These are phyloP conservation scores for Strigomonas galati DNA, from an alignment of 208 protist genomes.

Conservation along the genomic window DNA sequence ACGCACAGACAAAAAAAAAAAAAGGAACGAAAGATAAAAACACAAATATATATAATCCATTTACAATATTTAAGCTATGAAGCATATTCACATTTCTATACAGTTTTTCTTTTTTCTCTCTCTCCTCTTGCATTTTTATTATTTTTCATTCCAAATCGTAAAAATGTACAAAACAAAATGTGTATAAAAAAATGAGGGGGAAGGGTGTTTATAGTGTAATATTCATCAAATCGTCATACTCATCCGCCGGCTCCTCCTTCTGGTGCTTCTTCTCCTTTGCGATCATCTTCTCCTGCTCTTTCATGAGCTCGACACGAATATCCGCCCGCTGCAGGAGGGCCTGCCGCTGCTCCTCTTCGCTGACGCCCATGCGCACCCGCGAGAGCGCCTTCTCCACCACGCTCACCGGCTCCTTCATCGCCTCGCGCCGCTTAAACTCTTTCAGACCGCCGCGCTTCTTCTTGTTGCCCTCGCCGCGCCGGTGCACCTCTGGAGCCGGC, in stretches of 20 bases:
- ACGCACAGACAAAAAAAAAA: conserved; percentile 7
- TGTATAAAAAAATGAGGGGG: not conserved
- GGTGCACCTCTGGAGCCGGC: conserved; percentile 60
- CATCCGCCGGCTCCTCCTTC: conserved; percentile 29
- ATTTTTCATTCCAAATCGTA: no score
- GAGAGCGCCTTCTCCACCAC: conserved; percentile 65
- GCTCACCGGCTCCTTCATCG: conserved; percentile 41
- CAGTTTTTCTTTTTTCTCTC: no score
- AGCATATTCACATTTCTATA: no score
- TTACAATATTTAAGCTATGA: no score
- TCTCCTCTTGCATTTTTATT: no score
- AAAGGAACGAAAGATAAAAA: no score
- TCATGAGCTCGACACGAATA: conserved; percentile 50
- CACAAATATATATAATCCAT: no score
- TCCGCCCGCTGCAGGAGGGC: conserved; percentile 62
- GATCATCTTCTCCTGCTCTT: conserved; percentile 44
- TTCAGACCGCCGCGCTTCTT: conserved; percentile 61
- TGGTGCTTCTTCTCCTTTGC: conserved; percentile 46
- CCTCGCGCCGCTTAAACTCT: conserved; percentile 54
- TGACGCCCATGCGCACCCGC: conserved; percentile 81
- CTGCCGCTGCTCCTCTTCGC: conserved; percentile 77
- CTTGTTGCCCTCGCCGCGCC: conserved; percentile 40
- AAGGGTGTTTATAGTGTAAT: conserved; percentile 35
- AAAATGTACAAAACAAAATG: not conserved
- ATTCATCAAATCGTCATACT: conserved; percentile 77